Conservation (phyloP, 108 stramenopile genomes). For the Schizochytrium sp. region DNA sequence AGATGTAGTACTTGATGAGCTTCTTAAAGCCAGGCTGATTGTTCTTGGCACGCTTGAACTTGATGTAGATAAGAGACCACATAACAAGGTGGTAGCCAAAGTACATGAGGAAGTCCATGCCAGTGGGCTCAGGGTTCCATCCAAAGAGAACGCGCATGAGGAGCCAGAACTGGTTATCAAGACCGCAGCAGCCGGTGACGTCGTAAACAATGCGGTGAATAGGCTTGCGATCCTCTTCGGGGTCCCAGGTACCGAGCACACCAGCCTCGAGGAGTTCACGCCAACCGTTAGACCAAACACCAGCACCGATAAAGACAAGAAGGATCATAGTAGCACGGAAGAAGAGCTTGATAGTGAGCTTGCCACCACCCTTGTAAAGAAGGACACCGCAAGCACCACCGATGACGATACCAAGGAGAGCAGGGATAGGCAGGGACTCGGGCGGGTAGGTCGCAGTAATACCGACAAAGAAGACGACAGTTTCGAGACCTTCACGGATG, state of each 20-base stretch:
- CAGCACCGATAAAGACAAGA: conserved; percentile 49
- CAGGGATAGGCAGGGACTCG: conserved; percentile 41
- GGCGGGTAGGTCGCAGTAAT: conserved; percentile 23
- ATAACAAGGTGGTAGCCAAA: conserved; percentile 18
- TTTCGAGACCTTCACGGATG: conserved; percentile 55
- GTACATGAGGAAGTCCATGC: conserved; percentile 42
- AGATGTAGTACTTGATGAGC: conserved; percentile 55
- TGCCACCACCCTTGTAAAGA: background rate
- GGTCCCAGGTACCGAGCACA: background rate
- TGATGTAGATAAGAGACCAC: conserved; percentile 41
- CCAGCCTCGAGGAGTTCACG: conserved; percentile 14
- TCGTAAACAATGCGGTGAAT: background rate
- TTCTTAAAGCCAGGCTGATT: conserved; percentile 10
- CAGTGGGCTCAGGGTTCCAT: background rate
- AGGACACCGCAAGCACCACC: background rate
- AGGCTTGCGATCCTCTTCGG: background rate
- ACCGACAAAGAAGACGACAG: conserved; percentile 48
- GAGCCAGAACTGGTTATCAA: conserved; percentile 54
- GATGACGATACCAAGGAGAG: conserved; percentile 1
- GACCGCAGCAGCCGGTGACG: background rate
- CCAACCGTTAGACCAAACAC: conserved; percentile 23
- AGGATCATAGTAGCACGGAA: conserved; percentile 51
- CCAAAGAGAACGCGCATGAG: conserved; percentile 61
- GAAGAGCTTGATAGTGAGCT: conserved; percentile 29
- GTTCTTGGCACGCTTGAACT: conserved; percentile 5